These are phyloP conservation scores for Tetrapisispora namnaoensis DNA, from an alignment of 805 yeast genomes.

Conservation along the genomic window DNA sequence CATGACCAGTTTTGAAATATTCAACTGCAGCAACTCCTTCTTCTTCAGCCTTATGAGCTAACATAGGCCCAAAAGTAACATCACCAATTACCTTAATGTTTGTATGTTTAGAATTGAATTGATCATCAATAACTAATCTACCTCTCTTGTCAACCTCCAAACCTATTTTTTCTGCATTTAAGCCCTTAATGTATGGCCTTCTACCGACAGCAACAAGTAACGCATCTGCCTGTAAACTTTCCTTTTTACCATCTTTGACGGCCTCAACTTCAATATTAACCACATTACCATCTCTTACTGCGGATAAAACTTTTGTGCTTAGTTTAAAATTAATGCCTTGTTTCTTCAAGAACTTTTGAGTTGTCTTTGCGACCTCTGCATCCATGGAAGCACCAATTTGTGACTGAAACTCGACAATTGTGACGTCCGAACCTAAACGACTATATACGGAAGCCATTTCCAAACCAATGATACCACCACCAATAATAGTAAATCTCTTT, in stretches of 20 bases:
- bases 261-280: conserved; percentile 85
- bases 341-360: conserved; percentile 83
- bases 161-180: conserved; percentile 81
- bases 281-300: conserved; percentile 76
- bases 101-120: conserved; percentile 83
- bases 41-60: conserved; percentile 99
- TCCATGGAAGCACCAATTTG: conserved; percentile 99
- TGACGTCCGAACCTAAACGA: conserved; percentile 91
- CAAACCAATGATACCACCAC: conserved; percentile 98
- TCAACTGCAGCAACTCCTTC: conserved; percentile 99
- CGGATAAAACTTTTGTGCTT: conserved; percentile 84
- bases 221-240: conserved; percentile 78
- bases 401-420: conserved; percentile 81
- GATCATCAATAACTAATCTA: conserved; percentile 86
- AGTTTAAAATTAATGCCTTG: conserved; percentile 92
- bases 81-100: conserved; percentile 98
- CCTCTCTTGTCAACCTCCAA: conserved; percentile 88
- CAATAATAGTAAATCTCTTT: conserved; percentile 83
- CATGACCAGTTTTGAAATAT: conserved; percentile 84
- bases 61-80: conserved; percentile 97
- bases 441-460: conserved; percentile 99
- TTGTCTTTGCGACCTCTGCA: conserved; percentile 80
- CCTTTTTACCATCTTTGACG: conserved; percentile 75
- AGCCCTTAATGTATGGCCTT: conserved; percentile 90
- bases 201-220: conserved; percentile 97